Conservation (phyloP, 768 basidiomycete species). For the Cyathus striatus region DNA sequence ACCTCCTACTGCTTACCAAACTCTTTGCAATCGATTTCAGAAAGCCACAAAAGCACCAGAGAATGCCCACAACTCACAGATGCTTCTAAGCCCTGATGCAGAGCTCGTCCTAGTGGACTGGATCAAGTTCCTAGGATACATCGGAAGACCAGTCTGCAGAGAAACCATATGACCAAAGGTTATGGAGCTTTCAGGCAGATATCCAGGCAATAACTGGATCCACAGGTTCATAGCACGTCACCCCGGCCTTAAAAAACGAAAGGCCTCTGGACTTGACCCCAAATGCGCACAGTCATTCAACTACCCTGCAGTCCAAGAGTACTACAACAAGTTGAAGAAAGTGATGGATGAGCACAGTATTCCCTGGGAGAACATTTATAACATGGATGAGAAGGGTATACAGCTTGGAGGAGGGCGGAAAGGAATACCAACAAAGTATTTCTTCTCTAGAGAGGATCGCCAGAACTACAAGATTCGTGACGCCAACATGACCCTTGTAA, state of each 20-base stretch:
- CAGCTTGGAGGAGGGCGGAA: constrained; percentile 17
- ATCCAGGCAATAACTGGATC: constrained; percentile 6
- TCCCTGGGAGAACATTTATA: constrained; percentile 20
- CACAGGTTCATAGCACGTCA: constrained; percentile 13
- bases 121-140: neutral
- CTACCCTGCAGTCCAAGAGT: constrained; percentile 13
- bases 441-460: constrained; percentile 14
- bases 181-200: neutral
- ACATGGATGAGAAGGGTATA: constrained; percentile 26
- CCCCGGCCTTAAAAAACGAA: constrained; percentile 14
- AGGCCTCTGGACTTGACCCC: constrained; percentile 24
- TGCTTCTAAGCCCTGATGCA: neutral
- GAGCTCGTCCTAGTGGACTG: neutral
- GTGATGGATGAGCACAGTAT: constrained; percentile 16
- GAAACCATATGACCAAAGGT: neutral
- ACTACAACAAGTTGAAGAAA: constrained; percentile 16
- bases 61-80: neutral
- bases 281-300: constrained; percentile 29
- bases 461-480: constrained; percentile 14
- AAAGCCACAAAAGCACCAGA: neutral
- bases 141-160: neutral
- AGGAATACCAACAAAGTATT: constrained; percentile 8
- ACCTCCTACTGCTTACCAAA: too few relatives aligned
- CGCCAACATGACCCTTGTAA: constrained; percentile 33
- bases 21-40: neutral